Conservation (phyloP, 2,329 filamentous ascomycete species). For the Neofusicoccum ribis region DNA sequence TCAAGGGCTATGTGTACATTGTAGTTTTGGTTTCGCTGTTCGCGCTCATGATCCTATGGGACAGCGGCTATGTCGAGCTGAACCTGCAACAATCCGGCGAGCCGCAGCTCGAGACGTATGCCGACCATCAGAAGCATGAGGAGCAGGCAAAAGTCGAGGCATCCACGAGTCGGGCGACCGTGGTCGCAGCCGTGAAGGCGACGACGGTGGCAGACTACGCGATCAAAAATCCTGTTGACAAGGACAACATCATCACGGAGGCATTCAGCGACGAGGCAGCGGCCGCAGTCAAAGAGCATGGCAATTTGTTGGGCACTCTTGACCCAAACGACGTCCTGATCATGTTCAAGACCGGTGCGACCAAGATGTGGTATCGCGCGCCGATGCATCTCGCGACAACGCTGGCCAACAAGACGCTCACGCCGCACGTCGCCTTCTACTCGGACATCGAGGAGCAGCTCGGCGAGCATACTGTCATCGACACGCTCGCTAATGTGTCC, state of each 20-base stretch:
- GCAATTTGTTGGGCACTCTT: background rate
- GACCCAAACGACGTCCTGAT: background rate
- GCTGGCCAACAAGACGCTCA: background rate
- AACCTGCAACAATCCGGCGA: no score
- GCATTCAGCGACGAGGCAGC: background rate
- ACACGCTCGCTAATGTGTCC: slow-evolving; percentile 47
- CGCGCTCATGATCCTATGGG: background rate
- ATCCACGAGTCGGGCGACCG: background rate
- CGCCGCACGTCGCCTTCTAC: slow-evolving; percentile 56
- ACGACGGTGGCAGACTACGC: background rate
- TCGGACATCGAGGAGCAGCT: slow-evolving; percentile 58
- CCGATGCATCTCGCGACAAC: background rate
- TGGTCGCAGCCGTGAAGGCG: background rate
- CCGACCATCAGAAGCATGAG: no score
- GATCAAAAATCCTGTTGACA: background rate
- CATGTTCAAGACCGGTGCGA: slow-evolving; percentile 10
- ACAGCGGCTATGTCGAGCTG: background rate
- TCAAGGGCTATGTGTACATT: background rate
- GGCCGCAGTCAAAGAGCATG: background rate
- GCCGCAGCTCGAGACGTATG: no score
- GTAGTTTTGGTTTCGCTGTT: background rate
- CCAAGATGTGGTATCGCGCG: background rate
- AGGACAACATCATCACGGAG: background rate
- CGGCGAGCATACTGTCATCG: slow-evolving; percentile 51
- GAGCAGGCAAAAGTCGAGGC: no score